A percentile compares a stretch with the other conserved stretches of the same genome.
Conservation (phyloP, 306 rosid species). For the Cicer yamashitae region DNA sequence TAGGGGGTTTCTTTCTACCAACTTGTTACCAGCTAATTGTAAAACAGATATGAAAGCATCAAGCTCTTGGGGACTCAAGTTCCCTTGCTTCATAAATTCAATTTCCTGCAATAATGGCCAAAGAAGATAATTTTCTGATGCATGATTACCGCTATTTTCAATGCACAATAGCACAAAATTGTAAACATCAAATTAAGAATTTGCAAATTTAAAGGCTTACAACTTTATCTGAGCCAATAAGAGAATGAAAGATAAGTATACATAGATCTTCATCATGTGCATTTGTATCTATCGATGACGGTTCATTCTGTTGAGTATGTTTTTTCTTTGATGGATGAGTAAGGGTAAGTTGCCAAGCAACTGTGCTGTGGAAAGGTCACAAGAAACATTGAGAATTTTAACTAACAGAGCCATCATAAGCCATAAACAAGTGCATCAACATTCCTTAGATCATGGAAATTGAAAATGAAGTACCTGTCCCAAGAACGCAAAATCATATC, state of each 20-base stretch:
- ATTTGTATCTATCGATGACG: constrained; percentile 44
- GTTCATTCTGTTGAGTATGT: constrained; percentile 51
- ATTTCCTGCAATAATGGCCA: constrained; percentile 71
- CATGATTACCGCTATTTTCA: not conserved
- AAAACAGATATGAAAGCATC: constrained; percentile 80
- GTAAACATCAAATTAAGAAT: constrained; percentile 31
- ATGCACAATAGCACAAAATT: constrained; percentile 31
- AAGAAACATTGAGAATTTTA: constrained; percentile 42
- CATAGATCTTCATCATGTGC: constrained; percentile 61
- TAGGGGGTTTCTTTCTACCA: constrained; percentile 52
- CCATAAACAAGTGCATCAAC: constrained; percentile 10
- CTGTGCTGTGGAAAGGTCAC: constrained; percentile 62
- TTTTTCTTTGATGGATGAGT: constrained; percentile 55
- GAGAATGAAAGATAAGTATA: constrained; percentile 71
- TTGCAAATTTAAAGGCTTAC: constrained; percentile 56
- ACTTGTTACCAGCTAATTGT: constrained; percentile 72
- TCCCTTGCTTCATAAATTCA: constrained; percentile 82
- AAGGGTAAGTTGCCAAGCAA: constrained; percentile 87
- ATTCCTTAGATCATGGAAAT: constrained; percentile 9
- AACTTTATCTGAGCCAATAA: constrained; percentile 69
- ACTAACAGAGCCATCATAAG: constrained; percentile 7
- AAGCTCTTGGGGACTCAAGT: constrained; percentile 70
- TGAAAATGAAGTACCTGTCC: constrained; percentile 67
- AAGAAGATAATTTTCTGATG: constrained; percentile 16
- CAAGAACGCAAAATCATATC: constrained; percentile 82